A percentile compares a stretch with the other conserved stretches of the same genome.
phyloP scores from a whole-genome alignment of 2,329 filamentous ascomycete species.

The Zasmidium angulare region DNA sequence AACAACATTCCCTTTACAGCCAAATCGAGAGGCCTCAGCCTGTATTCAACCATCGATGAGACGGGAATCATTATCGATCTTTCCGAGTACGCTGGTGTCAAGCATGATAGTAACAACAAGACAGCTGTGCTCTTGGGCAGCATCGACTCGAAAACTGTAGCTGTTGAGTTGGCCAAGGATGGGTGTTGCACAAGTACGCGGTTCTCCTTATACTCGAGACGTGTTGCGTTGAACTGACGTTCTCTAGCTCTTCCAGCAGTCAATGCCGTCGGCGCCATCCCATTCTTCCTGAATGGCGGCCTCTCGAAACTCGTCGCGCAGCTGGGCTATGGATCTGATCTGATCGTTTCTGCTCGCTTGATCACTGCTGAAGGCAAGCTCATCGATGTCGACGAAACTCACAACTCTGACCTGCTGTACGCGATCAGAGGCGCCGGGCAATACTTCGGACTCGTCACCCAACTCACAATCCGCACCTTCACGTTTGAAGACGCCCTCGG shows the following conservation, averaged over 20 bases:
- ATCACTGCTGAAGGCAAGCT: constrained; percentile 32
- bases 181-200: constrained; percentile 1
- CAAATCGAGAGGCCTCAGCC: constrained; percentile 29
- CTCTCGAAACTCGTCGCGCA: not conserved
- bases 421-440: constrained; percentile 38
- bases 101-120: constrained; percentile 15
- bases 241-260: constrained; percentile 28
- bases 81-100: constrained; percentile 17
- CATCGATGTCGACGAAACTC: constrained; percentile 13
- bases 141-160: not conserved
- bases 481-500: constrained; percentile 22
- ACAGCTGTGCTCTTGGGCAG: not conserved
- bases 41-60: constrained; percentile 29
- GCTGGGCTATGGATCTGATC: constrained; percentile 12
- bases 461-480: constrained; percentile 24
- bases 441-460: constrained; percentile 37
- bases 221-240: not conserved
- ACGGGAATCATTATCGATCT: constrained; percentile 31
- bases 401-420: constrained; percentile 30
- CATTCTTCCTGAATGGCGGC: constrained; percentile 8
- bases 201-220: not conserved
- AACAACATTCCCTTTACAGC: constrained; percentile 24
- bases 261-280: constrained; percentile 33
- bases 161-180: constrained; percentile 1
- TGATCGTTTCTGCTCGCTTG: constrained; percentile 30